phyloP scores from a whole-genome alignment of 257 asterid genomes.

The Penstemon newberryi region DNA sequence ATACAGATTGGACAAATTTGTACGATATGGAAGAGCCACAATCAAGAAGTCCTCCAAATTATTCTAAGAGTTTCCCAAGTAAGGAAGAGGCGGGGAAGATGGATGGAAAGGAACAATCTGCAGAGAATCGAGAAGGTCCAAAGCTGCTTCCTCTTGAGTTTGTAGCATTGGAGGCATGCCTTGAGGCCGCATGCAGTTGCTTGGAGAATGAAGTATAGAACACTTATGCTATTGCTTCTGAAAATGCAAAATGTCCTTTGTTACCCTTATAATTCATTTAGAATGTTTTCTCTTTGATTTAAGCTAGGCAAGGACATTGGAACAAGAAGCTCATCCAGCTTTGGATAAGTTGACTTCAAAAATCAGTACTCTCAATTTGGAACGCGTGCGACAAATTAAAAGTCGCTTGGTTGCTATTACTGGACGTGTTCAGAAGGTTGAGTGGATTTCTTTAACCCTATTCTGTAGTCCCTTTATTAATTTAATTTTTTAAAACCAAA shows the following conservation, averaged over 20 bases:
- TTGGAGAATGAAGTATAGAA: slow-evolving; percentile 75
- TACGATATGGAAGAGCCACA: slow-evolving; percentile 72
- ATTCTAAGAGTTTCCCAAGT: slow-evolving; percentile 48
- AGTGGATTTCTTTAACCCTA: slow-evolving; percentile 22
- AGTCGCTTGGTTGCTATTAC: slow-evolving; percentile 95
- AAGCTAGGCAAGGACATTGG: slow-evolving; percentile 87
- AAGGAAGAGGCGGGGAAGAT: slow-evolving; percentile 51
- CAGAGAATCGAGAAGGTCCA: slow-evolving; percentile 76
- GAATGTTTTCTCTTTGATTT: slow-evolving; percentile 19
- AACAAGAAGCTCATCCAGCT: slow-evolving; percentile 98
- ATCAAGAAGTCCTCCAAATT: slow-evolving; percentile 53
- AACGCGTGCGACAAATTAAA: slow-evolving; percentile 92
- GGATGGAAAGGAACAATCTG: slow-evolving; percentile 57
- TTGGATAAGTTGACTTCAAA: slow-evolving; percentile 86
- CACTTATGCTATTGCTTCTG: slow-evolving; percentile 12
- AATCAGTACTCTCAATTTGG: slow-evolving; percentile 95
- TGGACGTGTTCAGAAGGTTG: slow-evolving; percentile 97
- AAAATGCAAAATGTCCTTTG: not conserved
- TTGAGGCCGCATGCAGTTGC: slow-evolving; percentile 95
- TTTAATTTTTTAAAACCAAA: not conserved
- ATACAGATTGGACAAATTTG: slow-evolving; percentile 77
- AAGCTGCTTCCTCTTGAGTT: slow-evolving; percentile 95
- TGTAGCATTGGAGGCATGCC: slow-evolving; percentile 95
- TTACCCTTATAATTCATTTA: slow-evolving; percentile 9
- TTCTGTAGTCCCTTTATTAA: slow-evolving; percentile 3